Percentiles rank a stretch among this genome's conserved stretches.
phyloP scores from a whole-genome alignment of 768 basidiomycete species.

The Agaricus blazei region DNA sequence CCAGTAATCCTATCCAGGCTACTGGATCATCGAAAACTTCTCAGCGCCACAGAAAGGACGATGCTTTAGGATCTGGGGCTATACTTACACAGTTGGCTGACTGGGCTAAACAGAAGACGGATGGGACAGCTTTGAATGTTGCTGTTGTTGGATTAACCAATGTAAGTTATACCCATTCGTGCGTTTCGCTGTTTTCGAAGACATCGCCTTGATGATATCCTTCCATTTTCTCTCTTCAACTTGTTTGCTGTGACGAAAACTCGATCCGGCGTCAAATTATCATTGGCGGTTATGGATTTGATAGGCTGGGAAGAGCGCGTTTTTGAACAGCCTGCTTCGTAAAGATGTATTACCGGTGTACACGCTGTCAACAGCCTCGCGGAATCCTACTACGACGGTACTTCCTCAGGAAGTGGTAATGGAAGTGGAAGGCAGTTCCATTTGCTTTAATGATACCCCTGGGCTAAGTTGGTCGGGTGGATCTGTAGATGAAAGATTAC shows the following conservation, averaged over 20 bases:
- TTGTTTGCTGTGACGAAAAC: too few relatives aligned
- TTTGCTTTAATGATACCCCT: conserved; percentile 83
- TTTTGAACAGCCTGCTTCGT: conserved; percentile 73
- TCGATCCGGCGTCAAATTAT: neutral
- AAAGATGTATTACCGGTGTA: conserved; percentile 54
- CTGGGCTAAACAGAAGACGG: conserved; percentile 39
- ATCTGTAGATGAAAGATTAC: conserved; percentile 30
- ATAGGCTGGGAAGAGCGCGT: conserved; percentile 78
- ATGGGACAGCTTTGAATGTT: conserved; percentile 49
- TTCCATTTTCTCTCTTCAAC: too few relatives aligned
- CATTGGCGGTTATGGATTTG: neutral
- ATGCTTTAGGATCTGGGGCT: conserved; percentile 58
- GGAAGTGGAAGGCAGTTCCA: conserved; percentile 39
- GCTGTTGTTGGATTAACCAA: conserved; percentile 85
- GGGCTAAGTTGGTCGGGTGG: conserved; percentile 57
- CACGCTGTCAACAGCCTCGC: conserved; percentile 42
- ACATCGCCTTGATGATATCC: too few relatives aligned
- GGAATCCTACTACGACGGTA: conserved; percentile 68
- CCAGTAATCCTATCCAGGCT: conserved; percentile 22
- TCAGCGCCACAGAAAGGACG: conserved; percentile 27
- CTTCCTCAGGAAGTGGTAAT: conserved; percentile 58
- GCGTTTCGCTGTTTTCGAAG: too few relatives aligned
- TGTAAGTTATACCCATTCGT: conserved; percentile 35
- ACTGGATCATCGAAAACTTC: conserved; percentile 42
- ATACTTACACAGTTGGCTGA: conserved; percentile 43